phyloP scores from a whole-genome alignment of 2,329 filamentous ascomycete species.

The Phoma herbarum region DNA sequence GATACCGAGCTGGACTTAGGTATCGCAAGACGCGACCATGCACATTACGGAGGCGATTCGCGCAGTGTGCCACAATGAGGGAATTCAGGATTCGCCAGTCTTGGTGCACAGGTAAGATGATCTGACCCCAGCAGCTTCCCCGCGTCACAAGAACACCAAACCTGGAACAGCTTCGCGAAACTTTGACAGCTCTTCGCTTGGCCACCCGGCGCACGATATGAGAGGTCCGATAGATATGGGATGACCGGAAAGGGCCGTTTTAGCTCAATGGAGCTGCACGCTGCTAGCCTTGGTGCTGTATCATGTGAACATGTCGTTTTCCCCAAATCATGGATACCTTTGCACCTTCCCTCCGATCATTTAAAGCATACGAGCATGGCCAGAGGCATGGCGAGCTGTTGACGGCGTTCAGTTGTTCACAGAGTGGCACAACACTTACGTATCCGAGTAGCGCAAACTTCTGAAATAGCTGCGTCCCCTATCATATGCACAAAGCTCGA shows the following conservation, averaged over 20 bases:
- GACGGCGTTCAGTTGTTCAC: constrained; percentile 3
- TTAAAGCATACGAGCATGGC: constrained; percentile 9
- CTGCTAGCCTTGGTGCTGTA: constrained; percentile 27
- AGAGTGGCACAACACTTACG: constrained; percentile 2
- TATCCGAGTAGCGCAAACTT: constrained; percentile 1
- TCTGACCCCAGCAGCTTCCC: constrained; percentile 21
- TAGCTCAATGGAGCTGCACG: constrained; percentile 27
- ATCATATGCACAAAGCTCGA: constrained; percentile 26
- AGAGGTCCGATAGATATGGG: constrained; percentile 18
- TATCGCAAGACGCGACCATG: neutral
- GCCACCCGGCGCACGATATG: constrained; percentile 22
- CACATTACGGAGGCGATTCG: neutral
- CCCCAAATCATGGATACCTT: constrained; percentile 10
- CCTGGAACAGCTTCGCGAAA: constrained; percentile 27
- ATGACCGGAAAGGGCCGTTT: constrained; percentile 23
- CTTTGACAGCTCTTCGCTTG: constrained; percentile 22
- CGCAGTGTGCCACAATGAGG: constrained; percentile 1
- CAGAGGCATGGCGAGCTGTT: constrained; percentile 14
- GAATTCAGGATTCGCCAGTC: neutral
- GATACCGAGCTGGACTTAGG: neutral
- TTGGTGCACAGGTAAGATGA: constrained; percentile 12
- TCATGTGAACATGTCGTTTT: constrained; percentile 27
- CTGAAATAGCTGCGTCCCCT: constrained; percentile 21
- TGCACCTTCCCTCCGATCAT: constrained; percentile 1
- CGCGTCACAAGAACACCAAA: constrained; percentile 33